A percentile compares a stretch with the other conserved stretches of the same genome.
These are phyloP conservation scores for Alternaria incomplexa DNA, from an alignment of 2,329 filamentous ascomycete species.

Conservation along the genomic window DNA sequence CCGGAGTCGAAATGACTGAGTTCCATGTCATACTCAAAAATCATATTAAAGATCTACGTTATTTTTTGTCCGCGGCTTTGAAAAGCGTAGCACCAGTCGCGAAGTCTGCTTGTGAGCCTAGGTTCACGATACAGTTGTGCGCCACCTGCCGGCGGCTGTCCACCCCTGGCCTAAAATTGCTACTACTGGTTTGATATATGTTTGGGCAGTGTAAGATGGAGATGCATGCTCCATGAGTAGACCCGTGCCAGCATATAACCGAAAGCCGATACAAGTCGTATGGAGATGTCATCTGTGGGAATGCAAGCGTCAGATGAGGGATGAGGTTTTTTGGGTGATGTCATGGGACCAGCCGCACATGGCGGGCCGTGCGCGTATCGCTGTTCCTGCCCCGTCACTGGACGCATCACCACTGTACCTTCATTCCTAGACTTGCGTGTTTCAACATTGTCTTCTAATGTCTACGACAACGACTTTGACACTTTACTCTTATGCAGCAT, in stretches of 20 bases:
- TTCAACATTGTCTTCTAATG: not conserved
- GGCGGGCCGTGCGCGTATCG: slow-evolving; percentile 3
- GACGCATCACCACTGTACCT: not conserved
- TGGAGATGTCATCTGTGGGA: not conserved
- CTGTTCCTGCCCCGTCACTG: not conserved
- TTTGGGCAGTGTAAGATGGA: not conserved
- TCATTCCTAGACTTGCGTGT: not conserved
- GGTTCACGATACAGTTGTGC: not conserved
- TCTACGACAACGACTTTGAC: not conserved
- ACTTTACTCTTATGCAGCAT: not conserved
- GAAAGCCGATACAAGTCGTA: not conserved
- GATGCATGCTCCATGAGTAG: not conserved
- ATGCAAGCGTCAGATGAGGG: not conserved
- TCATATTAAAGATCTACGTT: not conserved
- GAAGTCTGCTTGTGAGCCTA: not conserved
- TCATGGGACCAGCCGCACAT: slow-evolving; percentile 6
- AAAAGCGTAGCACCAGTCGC: too few species aligned
- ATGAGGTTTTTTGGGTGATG: slow-evolving; percentile 3
- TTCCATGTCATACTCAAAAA: not conserved
- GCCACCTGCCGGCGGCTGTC: not conserved
- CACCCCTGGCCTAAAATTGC: not conserved
- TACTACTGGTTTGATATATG: not conserved
- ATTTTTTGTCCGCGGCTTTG: fast-evolving
- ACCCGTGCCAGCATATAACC: not conserved
- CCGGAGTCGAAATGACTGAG: not conserved